Conservation (phyloP, 2,329 filamentous ascomycete genomes). For the Fusarium piperis region DNA sequence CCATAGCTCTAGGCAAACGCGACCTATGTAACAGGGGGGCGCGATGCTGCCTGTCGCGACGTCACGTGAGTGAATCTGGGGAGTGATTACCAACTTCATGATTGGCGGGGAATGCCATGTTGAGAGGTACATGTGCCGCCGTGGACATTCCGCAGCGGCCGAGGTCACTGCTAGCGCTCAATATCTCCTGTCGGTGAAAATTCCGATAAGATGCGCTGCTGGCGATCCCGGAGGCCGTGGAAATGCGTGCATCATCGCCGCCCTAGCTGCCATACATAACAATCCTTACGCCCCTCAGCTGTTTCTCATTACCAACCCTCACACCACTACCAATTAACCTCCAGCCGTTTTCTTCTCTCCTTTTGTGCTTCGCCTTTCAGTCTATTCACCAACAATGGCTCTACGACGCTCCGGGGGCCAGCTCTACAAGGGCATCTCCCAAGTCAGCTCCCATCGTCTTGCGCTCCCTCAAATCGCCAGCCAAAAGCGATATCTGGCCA, state of each 20-base stretch:
- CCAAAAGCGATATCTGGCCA: conserved; percentile 49
- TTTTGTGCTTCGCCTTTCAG: neutral
- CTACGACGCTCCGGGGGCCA: conserved; percentile 44
- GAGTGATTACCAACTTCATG: conserved; percentile 32
- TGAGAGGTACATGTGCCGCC: conserved; percentile 20
- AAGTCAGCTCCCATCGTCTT: conserved; percentile 40
- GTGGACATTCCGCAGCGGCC: neutral
- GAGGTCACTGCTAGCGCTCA: conserved; percentile 17
- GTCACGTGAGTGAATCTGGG: conserved; percentile 42
- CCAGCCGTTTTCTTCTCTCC: neutral
- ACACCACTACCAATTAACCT: conserved; percentile 29
- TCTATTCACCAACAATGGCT: conserved; percentile 42
- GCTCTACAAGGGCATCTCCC: conserved; percentile 42
- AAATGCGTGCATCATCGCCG: conserved; percentile 42
- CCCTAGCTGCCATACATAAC: conserved; percentile 22
- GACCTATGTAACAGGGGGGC: conserved; percentile 34
- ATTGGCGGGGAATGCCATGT: conserved; percentile 38
- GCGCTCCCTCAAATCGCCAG: conserved; percentile 44
- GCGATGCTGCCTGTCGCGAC: conserved; percentile 39
- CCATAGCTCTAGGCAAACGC: conserved; percentile 47
- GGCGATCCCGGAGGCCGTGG: conserved; percentile 39
- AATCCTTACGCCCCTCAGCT: conserved; percentile 33
- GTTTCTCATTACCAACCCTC: conserved; percentile 26
- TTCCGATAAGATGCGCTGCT: conserved; percentile 33
- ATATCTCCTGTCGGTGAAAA: conserved; percentile 5